Conservation (phyloP, 2,329 filamentous ascomycete genomes). For the Alternaria arbusti region DNA sequence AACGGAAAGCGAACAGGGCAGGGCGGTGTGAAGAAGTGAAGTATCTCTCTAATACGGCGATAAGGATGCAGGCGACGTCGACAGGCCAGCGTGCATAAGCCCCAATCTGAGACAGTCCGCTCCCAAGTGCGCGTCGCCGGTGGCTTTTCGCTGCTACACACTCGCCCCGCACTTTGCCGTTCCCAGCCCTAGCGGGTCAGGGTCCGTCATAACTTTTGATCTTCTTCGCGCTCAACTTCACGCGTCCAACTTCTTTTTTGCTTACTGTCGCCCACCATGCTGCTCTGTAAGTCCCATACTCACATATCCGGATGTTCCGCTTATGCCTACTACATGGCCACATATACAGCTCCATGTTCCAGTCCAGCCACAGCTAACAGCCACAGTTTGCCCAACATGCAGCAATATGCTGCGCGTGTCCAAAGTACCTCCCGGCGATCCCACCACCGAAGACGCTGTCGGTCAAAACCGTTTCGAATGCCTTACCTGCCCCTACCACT, state of each 20-base stretch:
- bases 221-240: conserved; percentile 1
- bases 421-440: conserved; percentile 49
- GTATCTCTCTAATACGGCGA: conserved; percentile 1
- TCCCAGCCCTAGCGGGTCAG: conserved; percentile 22
- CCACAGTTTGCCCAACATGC: conserved; percentile 76
- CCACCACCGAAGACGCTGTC: conserved; percentile 44
- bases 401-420: conserved; percentile 83
- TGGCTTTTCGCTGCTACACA: conserved; percentile 12
- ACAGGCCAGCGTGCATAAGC: conserved; percentile 17
- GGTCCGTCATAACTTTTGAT: conserved; percentile 39
- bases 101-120: conserved; percentile 23
- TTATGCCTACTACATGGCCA: not conserved
- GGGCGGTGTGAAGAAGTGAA: conserved; percentile 9
- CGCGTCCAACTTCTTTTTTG: not conserved
- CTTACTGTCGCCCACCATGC: conserved; percentile 54
- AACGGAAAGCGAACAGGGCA: conserved; percentile 12
- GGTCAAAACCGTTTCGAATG: conserved; percentile 86
- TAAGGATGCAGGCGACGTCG: not conserved
- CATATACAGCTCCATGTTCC: not conserved
- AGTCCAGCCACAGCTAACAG: not conserved
- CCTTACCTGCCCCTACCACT: conserved; percentile 92
- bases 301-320: not conserved
- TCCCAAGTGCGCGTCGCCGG: conserved; percentile 18
- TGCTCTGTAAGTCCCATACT: conserved; percentile 64
- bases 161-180: conserved; percentile 35